Evolutionary conservation across 148 eudicot genomes (phyloP).

Genomic region (Oxyria digyna): DNA sequence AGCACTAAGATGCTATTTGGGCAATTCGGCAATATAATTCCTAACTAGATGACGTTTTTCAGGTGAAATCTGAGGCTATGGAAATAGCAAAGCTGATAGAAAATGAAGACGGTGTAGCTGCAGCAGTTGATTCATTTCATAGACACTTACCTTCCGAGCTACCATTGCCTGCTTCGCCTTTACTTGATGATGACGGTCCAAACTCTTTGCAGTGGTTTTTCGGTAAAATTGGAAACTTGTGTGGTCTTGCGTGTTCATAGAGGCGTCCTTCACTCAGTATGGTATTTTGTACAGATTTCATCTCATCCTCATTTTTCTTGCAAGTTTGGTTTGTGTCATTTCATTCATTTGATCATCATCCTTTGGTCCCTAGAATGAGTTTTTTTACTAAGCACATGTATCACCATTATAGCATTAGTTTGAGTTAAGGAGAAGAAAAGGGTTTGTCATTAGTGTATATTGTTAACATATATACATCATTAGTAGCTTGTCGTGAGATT

Average conservation of each 20-base stretch:
- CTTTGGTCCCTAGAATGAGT: background rate
- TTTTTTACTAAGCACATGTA: background rate
- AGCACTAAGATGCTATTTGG: too few relatives aligned
- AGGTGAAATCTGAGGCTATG: constrained; percentile 74
- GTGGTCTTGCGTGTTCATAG: constrained; percentile 50
- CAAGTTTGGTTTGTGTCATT: background rate
- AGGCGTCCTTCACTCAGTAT: constrained; percentile 4
- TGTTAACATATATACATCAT: background rate
- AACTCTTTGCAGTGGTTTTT: constrained; percentile 64
- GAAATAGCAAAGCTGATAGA: constrained; percentile 56
- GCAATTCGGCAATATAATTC: background rate
- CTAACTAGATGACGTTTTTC: background rate
- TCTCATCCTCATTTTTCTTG: background rate
- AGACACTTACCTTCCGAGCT: constrained; percentile 56
- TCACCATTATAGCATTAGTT: constrained; percentile 1
- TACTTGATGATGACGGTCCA: constrained; percentile 30
- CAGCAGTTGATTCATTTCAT: constrained; percentile 87
- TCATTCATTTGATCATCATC: constrained; percentile 17
- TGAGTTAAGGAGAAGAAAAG: background rate
- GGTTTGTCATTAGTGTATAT: constrained; percentile 2
- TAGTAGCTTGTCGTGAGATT: background rate
- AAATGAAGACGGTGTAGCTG: constrained; percentile 79
- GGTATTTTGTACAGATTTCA: constrained; percentile 16
- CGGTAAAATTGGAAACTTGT: constrained; percentile 51
- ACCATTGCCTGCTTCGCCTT: constrained; percentile 29